Evolutionary conservation across 75 land plant species (phyloP).

Genomic region (Chamaecyparis obtusa): DNA sequence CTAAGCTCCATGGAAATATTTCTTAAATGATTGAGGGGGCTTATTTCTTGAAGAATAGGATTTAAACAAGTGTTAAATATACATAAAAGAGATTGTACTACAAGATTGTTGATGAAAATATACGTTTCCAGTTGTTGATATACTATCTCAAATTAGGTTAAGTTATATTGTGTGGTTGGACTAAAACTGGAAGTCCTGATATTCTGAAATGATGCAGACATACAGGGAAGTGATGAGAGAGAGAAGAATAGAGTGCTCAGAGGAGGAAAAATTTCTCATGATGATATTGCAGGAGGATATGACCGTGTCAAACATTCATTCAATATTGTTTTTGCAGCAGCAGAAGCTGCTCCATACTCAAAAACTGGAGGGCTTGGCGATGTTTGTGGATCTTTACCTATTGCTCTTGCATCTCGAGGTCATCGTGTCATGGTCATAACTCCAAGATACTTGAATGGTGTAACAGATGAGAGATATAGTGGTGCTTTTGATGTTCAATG

Average conservation of each 20-base stretch:
- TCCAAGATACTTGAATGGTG: constrained; percentile 85
- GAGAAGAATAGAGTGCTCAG: background rate
- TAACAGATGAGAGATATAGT: constrained; percentile 44
- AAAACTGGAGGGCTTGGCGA: constrained; percentile 96
- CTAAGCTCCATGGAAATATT: background rate
- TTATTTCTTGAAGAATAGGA: background rate
- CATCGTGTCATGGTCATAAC: constrained; percentile 95
- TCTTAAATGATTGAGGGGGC: background rate
- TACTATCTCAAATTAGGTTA: background rate
- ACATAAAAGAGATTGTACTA: background rate
- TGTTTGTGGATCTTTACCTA: constrained; percentile 92
- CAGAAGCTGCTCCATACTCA: constrained; percentile 96
- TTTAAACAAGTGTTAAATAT: background rate
- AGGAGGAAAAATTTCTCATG: background rate
- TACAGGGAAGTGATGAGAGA: background rate
- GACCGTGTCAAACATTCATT: background rate
- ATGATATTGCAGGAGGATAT: background rate
- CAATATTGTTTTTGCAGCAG: constrained; percentile 78
- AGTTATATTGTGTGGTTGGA: background rate
- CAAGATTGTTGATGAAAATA: background rate
- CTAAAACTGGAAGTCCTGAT: background rate
- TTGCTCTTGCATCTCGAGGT: constrained; percentile 83
- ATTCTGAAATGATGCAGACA: constrained; percentile 2
- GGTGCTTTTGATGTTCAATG: constrained; percentile 54
- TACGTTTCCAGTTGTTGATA: background rate